Base-by-base conservation (phyloP, 306 rosid genomes). In the Biancaea sappan region DNA sequence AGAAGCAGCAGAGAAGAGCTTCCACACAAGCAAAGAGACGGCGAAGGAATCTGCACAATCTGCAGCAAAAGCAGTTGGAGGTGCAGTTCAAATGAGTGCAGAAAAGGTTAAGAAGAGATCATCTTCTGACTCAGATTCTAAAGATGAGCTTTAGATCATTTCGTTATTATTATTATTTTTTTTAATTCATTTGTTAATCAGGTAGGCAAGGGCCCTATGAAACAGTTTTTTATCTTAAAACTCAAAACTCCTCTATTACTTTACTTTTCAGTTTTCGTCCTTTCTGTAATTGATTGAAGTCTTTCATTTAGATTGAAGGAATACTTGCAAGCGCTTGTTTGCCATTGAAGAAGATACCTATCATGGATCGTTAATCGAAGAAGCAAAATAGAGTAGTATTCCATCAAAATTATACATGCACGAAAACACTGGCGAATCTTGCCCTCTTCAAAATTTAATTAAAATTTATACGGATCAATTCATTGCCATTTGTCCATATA, bases 11-110 rank as follows among this genome's bases (percentile, higher is more conserved):
- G 88, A 13, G 51, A 85, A 72, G 85, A 85, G 90, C 77, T 82
- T 89, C 4, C 77, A 21, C 26, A 24, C 57, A 66, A 80, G 93
- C 92, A 88, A 79, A 84, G 85, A 85, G 35, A 58, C 84, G 2
- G 90, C 90, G 7, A 83, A 88, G 53, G 94, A n/a, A 57, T 59
- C 81, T n/a, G 94, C 96, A 12, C 79, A 77, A 86, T 56, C 87
- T 19, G 89, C 89, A 6, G 97, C 84, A 6, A 74, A 85, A 51
- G 80, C 68, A 1, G 82, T 84, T 5, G 89, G 83, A 64, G 83
- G 44, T 63, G 79, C 83, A 19, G 62, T 84, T 79, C 86, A 73
- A 57, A 88, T 51, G 82, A 76, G 73, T 10, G 48, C 76, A 11
- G 73, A 77, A n/a, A 86, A 76, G 50, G 74, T 76, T 47, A 73